Percentiles rank a stretch among this genome's conserved stretches.
These are phyloP conservation scores for Whalleya microplaca DNA, from an alignment of 2,329 filamentous ascomycete genomes.

Conservation along the genomic window DNA sequence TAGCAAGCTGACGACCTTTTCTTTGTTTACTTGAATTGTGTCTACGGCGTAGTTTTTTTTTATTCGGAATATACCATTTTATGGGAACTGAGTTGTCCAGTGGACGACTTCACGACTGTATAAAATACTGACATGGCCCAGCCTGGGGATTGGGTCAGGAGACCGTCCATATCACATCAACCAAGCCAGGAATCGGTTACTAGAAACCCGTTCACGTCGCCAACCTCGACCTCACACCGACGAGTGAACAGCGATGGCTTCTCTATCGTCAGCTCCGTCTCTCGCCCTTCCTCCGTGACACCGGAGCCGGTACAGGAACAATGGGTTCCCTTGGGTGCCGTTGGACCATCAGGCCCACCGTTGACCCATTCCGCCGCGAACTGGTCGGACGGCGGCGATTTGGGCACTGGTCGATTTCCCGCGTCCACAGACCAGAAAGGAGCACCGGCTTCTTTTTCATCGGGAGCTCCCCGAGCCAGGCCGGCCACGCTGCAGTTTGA, in stretches of 20 bases:
- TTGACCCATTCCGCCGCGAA: background rate
- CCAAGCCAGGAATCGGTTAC: slow-evolving; percentile 8
- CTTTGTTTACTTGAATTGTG: background rate
- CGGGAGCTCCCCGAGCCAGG: slow-evolving; percentile 12
- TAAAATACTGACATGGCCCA: slow-evolving; percentile 11
- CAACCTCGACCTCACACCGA: slow-evolving; percentile 5
- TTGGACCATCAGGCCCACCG: background rate
- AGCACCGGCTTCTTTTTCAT: background rate
- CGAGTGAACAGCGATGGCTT: slow-evolving; percentile 16
- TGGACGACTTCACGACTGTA: background rate
- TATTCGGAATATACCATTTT: background rate
- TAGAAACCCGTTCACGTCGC: slow-evolving; percentile 4
- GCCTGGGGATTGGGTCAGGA: background rate
- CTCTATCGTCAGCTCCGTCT: slow-evolving; percentile 12
- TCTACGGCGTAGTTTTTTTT: too few species aligned
- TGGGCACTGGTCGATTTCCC: slow-evolving; percentile 7
- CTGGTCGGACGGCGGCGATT: slow-evolving; percentile 14
- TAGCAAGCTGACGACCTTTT: background rate
- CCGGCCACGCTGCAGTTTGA: slow-evolving; percentile 27
- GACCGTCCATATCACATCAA: background rate
- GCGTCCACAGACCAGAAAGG: background rate
- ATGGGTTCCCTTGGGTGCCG: slow-evolving; percentile 14
- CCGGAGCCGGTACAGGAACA: slow-evolving; percentile 8
- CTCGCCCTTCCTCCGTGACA: slow-evolving; percentile 8
- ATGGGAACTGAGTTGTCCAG: background rate